Conservation (phyloP, 345 rosid genomes). For the Ricinus communis region DNA sequence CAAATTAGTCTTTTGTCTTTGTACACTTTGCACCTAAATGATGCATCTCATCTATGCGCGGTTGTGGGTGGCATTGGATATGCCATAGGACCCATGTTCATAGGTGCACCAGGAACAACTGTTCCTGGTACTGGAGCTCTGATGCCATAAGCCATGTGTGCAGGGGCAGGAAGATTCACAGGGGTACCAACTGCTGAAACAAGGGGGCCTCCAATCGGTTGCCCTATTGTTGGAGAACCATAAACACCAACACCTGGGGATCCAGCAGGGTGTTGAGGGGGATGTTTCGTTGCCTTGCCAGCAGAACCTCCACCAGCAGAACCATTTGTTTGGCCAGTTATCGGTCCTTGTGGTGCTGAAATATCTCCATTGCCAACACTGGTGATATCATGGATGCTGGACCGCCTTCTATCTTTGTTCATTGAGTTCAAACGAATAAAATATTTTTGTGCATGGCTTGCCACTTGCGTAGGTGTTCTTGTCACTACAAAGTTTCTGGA, state of each 20-base stretch:
- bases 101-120: conserved; percentile 73
- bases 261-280: conserved; percentile 46
- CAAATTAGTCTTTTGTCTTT: conserved; percentile 40
- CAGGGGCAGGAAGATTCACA: conserved; percentile 67
- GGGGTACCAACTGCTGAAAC: conserved; percentile 95
- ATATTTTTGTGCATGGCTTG: conserved; percentile 97
- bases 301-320: conserved; percentile 49
- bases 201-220: conserved; percentile 75
- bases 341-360: conserved; percentile 72
- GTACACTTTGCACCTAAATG: conserved; percentile 41
- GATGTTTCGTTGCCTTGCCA: conserved; percentile 60
- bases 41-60: conserved; percentile 61
- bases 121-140: conserved; percentile 45
- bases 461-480: conserved; percentile 98
- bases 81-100: conserved; percentile 67
- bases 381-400: conserved; percentile 96
- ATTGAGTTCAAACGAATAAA: conserved; percentile 86
- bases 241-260: conserved; percentile 55
- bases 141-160: conserved; percentile 76
- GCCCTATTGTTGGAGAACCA: conserved; percentile 73
- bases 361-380: conserved; percentile 73
- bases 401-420: conserved; percentile 93
- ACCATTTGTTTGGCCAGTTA: conserved; percentile 82
- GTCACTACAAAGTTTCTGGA: conserved; percentile 93
- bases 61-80: conserved; percentile 73